Conservation (phyloP, 495 filamentous ascomycete species). For the Trichoderma gamsii region DNA sequence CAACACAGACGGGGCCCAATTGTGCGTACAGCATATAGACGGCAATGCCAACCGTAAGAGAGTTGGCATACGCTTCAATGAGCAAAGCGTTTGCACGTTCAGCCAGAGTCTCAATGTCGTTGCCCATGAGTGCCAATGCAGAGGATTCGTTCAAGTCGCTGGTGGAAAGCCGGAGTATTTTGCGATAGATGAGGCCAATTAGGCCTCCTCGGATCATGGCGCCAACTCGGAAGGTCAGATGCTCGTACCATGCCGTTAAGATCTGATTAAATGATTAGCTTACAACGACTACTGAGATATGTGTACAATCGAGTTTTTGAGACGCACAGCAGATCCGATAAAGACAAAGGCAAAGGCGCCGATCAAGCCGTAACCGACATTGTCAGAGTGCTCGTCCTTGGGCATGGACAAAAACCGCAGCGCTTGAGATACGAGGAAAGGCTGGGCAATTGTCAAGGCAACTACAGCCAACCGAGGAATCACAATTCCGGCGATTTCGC, state of each 20-base stretch:
- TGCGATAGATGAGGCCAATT: conserved; percentile 51
- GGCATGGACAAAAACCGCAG: conserved; percentile 41
- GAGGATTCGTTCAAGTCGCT: conserved; percentile 40
- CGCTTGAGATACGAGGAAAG: conserved; percentile 54
- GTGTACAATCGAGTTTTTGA: too few species aligned
- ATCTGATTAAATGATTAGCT: not conserved
- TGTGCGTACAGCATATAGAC: conserved; percentile 23
- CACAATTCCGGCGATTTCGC: conserved; percentile 36
- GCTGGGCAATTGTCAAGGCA: conserved; percentile 58
- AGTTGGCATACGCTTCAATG: conserved; percentile 20
- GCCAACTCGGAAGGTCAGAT: conserved; percentile 51
- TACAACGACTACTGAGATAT: conserved; percentile 28
- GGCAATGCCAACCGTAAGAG: conserved; percentile 21
- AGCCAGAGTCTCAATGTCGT: conserved; percentile 17
- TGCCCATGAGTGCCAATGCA: conserved; percentile 54
- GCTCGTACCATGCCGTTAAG: conserved; percentile 48
- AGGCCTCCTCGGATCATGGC: conserved; percentile 57
- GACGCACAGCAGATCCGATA: conserved; percentile 23
- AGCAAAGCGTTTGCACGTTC: conserved; percentile 18
- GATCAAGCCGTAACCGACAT: conserved; percentile 39
- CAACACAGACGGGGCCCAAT: conserved; percentile 27
- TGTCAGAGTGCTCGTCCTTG: conserved; percentile 34
- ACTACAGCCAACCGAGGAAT: conserved; percentile 43
- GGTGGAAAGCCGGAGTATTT: conserved; percentile 37
- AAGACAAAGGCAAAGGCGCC: conserved; percentile 29